Evolutionary conservation across 1,284 basidiomycete species (phyloP).

Genomic region (Apiotrichum montevideense): DNA sequence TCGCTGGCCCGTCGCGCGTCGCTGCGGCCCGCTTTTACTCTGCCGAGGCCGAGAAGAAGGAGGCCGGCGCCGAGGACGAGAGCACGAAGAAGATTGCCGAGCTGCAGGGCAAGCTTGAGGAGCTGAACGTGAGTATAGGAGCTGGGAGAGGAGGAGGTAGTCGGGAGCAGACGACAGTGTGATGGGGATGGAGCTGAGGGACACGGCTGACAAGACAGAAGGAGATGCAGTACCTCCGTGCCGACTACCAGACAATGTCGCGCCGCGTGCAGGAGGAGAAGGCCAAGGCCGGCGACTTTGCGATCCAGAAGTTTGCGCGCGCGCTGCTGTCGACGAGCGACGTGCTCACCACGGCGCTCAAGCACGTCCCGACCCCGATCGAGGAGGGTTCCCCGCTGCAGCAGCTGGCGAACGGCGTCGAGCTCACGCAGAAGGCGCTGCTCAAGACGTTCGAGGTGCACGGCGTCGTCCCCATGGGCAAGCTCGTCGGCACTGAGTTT

Average conservation of each 20-base stretch:
- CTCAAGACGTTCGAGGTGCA: slow-evolving; percentile 86
- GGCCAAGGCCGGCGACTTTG: slow-evolving; percentile 85
- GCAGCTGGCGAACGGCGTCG: slow-evolving; percentile 77
- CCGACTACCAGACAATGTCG: slow-evolving; percentile 92
- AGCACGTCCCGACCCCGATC: slow-evolving; percentile 61
- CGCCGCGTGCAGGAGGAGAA: slow-evolving; percentile 85
- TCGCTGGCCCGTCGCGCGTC: not conserved
- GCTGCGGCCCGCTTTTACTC: slow-evolving; percentile 11
- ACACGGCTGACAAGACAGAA: slow-evolving; percentile 50
- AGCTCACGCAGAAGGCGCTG: slow-evolving; percentile 84
- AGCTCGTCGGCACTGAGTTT: slow-evolving; percentile 71
- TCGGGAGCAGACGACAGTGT: too few relatives aligned
- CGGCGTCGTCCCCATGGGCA: slow-evolving; percentile 75
- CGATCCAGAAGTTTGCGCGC: slow-evolving; percentile 80
- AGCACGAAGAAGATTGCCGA: slow-evolving; percentile 19
- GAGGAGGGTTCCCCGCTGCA: slow-evolving; percentile 54
- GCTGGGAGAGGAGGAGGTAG: too few relatives aligned
- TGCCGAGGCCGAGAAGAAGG: slow-evolving; percentile 7
- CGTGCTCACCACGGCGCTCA: slow-evolving; percentile 78
- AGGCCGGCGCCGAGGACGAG: slow-evolving; percentile 8
- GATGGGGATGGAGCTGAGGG: too few relatives aligned
- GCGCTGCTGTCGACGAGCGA: slow-evolving; percentile 91
- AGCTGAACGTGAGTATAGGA: slow-evolving; percentile 10
- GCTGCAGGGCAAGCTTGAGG: slow-evolving; percentile 19
- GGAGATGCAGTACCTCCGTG: slow-evolving; percentile 79